Evolutionary conservation across 192 early-diverging fungal genomes (phyloP).

Genomic region (Coemansia sp.): DNA sequence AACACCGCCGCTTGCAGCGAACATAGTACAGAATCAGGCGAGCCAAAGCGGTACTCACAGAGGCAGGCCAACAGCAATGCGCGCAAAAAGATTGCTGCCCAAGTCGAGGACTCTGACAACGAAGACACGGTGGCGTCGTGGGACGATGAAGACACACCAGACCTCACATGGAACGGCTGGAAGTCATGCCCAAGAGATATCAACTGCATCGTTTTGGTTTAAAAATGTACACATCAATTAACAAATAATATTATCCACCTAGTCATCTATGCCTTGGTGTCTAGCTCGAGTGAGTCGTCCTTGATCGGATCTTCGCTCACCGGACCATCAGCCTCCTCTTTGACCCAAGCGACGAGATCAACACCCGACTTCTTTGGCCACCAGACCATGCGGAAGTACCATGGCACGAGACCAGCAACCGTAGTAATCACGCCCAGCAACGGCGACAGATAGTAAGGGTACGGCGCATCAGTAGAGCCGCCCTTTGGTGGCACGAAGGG

Average conservation of each 20-base stretch:
- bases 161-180: constrained; percentile 27
- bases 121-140: neutral
- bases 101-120: neutral
- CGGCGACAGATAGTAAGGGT: constrained; percentile 59
- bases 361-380: constrained; percentile 43
- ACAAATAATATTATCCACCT: neutral
- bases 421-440: constrained; percentile 55
- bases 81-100: constrained; percentile 17
- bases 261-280: neutral
- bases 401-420: constrained; percentile 37
- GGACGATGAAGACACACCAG: constrained; percentile 2
- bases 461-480: constrained; percentile 14
- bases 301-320: neutral
- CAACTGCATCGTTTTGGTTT: constrained; percentile 39
- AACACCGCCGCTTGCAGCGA: constrained; percentile 4
- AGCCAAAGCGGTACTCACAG: constrained; percentile 13
- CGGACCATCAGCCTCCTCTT: constrained; percentile 16
- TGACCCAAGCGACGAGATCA: constrained; percentile 33
- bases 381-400: constrained; percentile 57
- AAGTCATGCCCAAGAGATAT: constrained; percentile 17
- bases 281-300: neutral
- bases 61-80: constrained; percentile 13
- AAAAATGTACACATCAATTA: constrained; percentile 13
- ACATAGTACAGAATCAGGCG: neutral
- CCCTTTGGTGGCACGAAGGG: constrained; percentile 60